phyloP scores from a whole-genome alignment of 2,329 filamentous ascomycete genomes.

The Periconia sp. region DNA sequence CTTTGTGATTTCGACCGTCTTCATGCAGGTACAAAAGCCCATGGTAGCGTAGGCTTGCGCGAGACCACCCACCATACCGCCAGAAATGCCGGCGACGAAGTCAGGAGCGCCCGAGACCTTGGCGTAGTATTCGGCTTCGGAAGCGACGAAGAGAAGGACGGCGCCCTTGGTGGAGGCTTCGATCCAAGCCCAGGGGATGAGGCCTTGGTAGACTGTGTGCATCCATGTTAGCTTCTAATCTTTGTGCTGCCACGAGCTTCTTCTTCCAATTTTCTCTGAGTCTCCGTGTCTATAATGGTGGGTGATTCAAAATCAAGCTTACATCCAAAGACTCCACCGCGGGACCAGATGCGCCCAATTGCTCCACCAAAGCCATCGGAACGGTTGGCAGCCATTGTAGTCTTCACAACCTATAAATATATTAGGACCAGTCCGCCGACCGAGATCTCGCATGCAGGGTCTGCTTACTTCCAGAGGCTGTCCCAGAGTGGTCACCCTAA shows the following conservation, averaged over 20 bases:
- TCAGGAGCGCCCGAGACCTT: slow-evolving; percentile 81
- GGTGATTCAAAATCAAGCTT: slow-evolving; percentile 53
- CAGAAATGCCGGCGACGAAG: slow-evolving; percentile 86
- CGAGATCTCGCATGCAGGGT: background rate
- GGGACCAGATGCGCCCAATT: slow-evolving; percentile 86
- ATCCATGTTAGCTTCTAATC: slow-evolving; percentile 18
- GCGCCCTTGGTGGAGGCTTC: slow-evolving; percentile 99
- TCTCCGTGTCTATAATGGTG: background rate
- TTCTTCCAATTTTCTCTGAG: no score
- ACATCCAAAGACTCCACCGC: slow-evolving; percentile 95
- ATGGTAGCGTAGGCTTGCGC: slow-evolving; percentile 99
- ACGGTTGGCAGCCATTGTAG: slow-evolving; percentile 74
- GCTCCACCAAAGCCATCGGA: slow-evolving; percentile 83
- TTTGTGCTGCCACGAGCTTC: no score
- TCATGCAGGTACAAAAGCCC: slow-evolving; percentile 99
- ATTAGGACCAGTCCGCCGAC: no score
- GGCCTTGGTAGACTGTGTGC: slow-evolving; percentile 89
- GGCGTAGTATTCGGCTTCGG: slow-evolving; percentile 95
- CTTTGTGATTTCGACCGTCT: slow-evolving; percentile 99
- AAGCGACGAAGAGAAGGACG: slow-evolving; percentile 97
- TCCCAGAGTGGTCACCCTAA: slow-evolving; percentile 70
- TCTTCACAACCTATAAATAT: slow-evolving; percentile 99
- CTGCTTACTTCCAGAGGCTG: slow-evolving; percentile 55
- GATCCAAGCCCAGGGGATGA: slow-evolving; percentile 96
- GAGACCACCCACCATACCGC: slow-evolving; percentile 92